Conservation (phyloP, 805 yeast species). For the Huiozyma naganishii region DNA sequence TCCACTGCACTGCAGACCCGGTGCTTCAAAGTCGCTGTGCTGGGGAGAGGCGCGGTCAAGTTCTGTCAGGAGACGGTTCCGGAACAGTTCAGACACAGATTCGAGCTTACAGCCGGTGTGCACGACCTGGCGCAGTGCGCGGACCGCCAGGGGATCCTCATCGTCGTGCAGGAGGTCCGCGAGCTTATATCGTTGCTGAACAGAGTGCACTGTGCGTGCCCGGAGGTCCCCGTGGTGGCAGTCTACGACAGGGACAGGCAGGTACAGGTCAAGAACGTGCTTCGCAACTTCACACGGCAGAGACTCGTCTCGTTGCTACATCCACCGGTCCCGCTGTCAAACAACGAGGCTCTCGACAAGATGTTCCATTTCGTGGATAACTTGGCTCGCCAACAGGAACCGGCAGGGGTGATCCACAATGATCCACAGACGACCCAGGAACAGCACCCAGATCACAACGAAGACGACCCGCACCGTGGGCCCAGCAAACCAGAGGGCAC, state of each 20-base stretch:
- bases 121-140: conserved; percentile 10
- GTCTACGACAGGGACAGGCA: conserved; percentile 22
- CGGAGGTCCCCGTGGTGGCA: conserved; percentile 15
- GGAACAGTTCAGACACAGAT: conserved; percentile 12
- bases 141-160: conserved; percentile 13
- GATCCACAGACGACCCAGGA: not conserved
- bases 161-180: conserved; percentile 18
- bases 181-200: conserved; percentile 17
- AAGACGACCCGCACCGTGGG: not conserved
- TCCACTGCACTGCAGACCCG: not conserved
- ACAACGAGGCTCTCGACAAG: conserved; percentile 14
- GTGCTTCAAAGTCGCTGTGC: conserved; percentile 13
- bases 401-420: no score
- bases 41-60: conserved; percentile 20
- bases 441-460: not conserved
- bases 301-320: conserved; percentile 15
- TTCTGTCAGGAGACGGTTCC: conserved; percentile 18
- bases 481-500: not conserved
- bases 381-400: not conserved
- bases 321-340: conserved; percentile 17
- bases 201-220: conserved; percentile 13
- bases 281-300: conserved; percentile 14
- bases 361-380: conserved; percentile 7
- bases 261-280: conserved; percentile 17
- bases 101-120: conserved; percentile 13